Evolutionary conservation across 2,329 filamentous ascomycete species (phyloP).

Genomic region (Fusarium sp.): DNA sequence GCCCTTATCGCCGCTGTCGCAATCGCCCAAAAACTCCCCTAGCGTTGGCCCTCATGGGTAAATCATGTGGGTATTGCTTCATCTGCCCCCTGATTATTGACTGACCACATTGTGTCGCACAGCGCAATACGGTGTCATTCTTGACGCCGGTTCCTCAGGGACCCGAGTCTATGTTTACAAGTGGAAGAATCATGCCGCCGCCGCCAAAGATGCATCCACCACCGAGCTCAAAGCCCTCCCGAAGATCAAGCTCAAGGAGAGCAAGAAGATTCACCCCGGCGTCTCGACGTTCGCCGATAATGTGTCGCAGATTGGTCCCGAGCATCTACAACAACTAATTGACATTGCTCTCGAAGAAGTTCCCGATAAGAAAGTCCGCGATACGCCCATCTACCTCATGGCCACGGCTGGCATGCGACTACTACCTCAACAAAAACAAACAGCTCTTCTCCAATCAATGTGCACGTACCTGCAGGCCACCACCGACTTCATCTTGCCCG

Average conservation of each 20-base stretch:
- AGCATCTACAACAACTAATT: conserved; percentile 85
- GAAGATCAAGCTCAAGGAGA: conserved; percentile 86
- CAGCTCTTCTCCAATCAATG: conserved; percentile 80
- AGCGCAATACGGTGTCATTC: conserved; percentile 90
- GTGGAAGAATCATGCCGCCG: conserved; percentile 85
- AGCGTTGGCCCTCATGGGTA: conserved; percentile 52
- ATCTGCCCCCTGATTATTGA: conserved; percentile 18
- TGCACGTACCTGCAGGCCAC: conserved; percentile 86
- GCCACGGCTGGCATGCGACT: conserved; percentile 96
- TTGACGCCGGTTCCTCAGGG: conserved; percentile 98
- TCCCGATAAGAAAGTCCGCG: conserved; percentile 80
- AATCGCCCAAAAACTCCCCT: conserved; percentile 3
- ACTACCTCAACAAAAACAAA: conserved; percentile 81
- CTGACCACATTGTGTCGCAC: conserved; percentile 33
- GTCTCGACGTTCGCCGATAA: conserved; percentile 90
- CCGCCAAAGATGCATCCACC: conserved; percentile 66
- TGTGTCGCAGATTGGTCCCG: conserved; percentile 82
- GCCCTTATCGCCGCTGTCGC: conserved; percentile 6
- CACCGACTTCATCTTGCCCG: conserved; percentile 88
- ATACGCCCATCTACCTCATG: conserved; percentile 95
- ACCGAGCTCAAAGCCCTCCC: conserved; percentile 76
- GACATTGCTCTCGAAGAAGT: conserved; percentile 86
- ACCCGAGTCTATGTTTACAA: conserved; percentile 95
- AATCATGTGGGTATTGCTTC: conserved; percentile 53
- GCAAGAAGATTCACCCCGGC: conserved; percentile 93